Conservation (phyloP, 768 basidiomycete genomes). For the Serendipita indica region DNA sequence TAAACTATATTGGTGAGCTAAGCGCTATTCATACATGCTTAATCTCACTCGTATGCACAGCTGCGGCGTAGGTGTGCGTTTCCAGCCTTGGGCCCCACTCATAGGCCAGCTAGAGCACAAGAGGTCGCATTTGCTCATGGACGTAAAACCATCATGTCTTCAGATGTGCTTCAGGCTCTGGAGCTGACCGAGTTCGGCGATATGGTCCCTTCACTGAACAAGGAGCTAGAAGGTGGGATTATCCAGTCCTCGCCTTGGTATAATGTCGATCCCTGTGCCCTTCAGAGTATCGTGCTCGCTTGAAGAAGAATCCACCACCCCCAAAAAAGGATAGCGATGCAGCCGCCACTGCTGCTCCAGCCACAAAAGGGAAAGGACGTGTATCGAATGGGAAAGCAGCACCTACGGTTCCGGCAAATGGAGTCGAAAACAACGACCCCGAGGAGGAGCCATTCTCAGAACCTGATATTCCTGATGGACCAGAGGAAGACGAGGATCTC, state of each 20-base stretch:
- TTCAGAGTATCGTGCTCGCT: slow-evolving; percentile 48
- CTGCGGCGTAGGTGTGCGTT: slow-evolving; percentile 35
- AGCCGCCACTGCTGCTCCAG: slow-evolving; percentile 17
- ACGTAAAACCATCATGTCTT: slow-evolving; percentile 77
- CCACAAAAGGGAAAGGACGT: slow-evolving; percentile 23
- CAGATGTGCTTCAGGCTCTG: slow-evolving; percentile 78
- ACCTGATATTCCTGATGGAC: slow-evolving; percentile 8
- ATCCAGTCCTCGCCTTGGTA: not conserved
- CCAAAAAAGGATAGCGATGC: slow-evolving; percentile 19
- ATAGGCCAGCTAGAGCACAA: slow-evolving; percentile 46
- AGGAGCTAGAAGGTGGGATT: slow-evolving; percentile 45
- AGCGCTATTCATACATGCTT: not conserved
- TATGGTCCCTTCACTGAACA: slow-evolving; percentile 40
- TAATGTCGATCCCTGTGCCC: not conserved
- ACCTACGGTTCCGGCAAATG: slow-evolving; percentile 26
- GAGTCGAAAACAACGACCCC: slow-evolving; percentile 16
- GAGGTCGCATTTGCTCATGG: slow-evolving; percentile 74
- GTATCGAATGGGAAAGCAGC: slow-evolving; percentile 19
- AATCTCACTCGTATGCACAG: slow-evolving; percentile 20
- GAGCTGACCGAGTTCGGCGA: slow-evolving; percentile 67
- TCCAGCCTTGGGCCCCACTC: not conserved
- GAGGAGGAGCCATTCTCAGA: slow-evolving; percentile 10
- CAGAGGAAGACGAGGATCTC: slow-evolving; percentile 17
- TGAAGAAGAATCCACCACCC: slow-evolving; percentile 26
- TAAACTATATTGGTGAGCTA: slow-evolving; percentile 73